Conservation (phyloP, 805 yeast genomes). For the Metschnikowia koreensis region DNA sequence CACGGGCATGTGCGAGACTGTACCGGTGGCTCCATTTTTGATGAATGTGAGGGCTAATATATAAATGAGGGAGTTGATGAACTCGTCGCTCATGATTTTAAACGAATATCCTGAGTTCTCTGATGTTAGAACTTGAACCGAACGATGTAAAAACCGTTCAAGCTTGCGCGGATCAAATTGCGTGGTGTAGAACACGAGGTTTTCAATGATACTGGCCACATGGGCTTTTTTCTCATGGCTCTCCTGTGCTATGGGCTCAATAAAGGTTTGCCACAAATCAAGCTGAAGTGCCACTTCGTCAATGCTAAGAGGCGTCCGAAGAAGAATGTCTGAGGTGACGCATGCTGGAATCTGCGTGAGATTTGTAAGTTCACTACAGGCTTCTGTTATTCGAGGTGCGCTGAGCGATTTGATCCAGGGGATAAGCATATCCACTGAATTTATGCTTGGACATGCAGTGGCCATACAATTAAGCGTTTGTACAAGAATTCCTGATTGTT, state of each 20-base stretch:
- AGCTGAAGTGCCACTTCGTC: slow-evolving; percentile 34
- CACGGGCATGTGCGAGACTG: slow-evolving; percentile 11
- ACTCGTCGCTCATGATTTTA: slow-evolving; percentile 13
- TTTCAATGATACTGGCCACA: slow-evolving; percentile 22
- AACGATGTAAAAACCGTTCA: slow-evolving; percentile 17
- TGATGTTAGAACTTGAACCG: slow-evolving; percentile 21
- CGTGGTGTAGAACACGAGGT: slow-evolving; percentile 28
- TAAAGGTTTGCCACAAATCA: slow-evolving; percentile 35
- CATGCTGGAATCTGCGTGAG: slow-evolving; percentile 36
- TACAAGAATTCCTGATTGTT: not conserved
- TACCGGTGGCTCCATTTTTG: slow-evolving; percentile 6
- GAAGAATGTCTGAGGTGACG: slow-evolving; percentile 36
- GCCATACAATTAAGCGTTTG: slow-evolving; percentile 4
- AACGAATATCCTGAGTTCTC: slow-evolving; percentile 22
- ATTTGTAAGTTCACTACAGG: slow-evolving; percentile 33
- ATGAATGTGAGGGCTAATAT: slow-evolving; percentile 24
- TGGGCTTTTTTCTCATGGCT: slow-evolving; percentile 20
- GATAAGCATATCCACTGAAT: slow-evolving; percentile 1
- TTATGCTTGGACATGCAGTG: slow-evolving; percentile 5
- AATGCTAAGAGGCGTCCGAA: slow-evolving; percentile 34
- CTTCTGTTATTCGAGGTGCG: slow-evolving; percentile 29
- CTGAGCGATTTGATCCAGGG: slow-evolving; percentile 34
- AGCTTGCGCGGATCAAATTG: slow-evolving; percentile 25
- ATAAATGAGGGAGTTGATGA: slow-evolving; percentile 21
- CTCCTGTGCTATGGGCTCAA: slow-evolving; percentile 21